Base-by-base conservation (phyloP, 2,329 filamentous ascomycete species). In the Talaromyces sp. region DNA sequence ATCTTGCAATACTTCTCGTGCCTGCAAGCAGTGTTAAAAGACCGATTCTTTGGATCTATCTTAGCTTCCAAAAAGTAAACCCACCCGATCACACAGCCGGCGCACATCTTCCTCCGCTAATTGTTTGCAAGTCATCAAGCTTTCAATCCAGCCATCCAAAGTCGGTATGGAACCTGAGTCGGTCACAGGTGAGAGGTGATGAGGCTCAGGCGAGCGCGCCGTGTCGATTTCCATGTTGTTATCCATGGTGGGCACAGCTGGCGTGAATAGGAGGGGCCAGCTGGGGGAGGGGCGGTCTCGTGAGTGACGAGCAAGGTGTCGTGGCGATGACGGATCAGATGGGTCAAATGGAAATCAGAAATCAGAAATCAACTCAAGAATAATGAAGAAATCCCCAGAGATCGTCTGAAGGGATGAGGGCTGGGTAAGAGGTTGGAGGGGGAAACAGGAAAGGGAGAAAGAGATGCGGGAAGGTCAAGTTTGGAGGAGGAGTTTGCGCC, bases 111-210 rank as follows among this genome's bases (percentile, higher is more conserved):
- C 82, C 80, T 99, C 94, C 57, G 90, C 86, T 75, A 99, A 83
- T 83, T 97, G 94, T 82, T 99, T 99, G 89, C 94, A 99, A 72
- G 79, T 86, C 93, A 99, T 97, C 77, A 99, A 82, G 80, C 84
- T 92, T 82, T 97, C 93, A 73, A 99, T 97, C 94, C 94, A 99
- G 70, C 92, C 91, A 74, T 99, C 94, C 60, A 99, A 83, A 56
- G 91, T 96, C 57, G 89, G 86, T 80, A 96, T 94, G 65, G 91
- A 90, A 56, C 92, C 87, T 51, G 93, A 89, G 79, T 97, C 94
- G 68, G 86, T 83, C 51, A 86, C 80, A 46, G 91, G 85, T 55
- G 88, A 85, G 66, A 96, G 77, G 70, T 88, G 88, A 72, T 90
- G 84, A 62, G 85, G 83, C 72, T 89, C 86, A 62, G 91, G 89